Base-by-base conservation (phyloP, 495 filamentous ascomycete species). In the Penicillium argentinense region DNA sequence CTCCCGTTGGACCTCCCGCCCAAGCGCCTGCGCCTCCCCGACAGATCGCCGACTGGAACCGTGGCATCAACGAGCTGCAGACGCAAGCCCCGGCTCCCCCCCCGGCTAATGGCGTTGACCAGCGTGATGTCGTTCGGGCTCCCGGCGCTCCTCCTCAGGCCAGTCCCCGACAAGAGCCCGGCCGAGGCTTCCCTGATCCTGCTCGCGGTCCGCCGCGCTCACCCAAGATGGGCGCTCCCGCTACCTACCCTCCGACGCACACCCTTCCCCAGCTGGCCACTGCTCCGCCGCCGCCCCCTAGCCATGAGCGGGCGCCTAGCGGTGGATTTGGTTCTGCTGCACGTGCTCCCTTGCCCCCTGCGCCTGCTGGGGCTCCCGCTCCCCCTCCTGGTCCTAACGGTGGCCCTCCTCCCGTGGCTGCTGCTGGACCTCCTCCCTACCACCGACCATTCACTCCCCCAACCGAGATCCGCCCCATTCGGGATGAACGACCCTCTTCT, bases 401-500 rank as follows among this genome's bases (percentile, higher is more conserved):
- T 51, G 66, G 63, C 9, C 25, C 39, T 19, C 39, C 39, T 53
- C 66, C 73, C 43, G 57, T 66, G 52, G 65, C 70, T 53, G 69
- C 48, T 29, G 68, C 55, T 17, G 57, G 66, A 50, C 51, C 79
- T 42, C 77, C 81, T 42, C 74, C 81, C 13, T 85, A 83, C 59
- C 78, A 77, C 33, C 74, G 80, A 38, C 74, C 77, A 1, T 83
- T 82, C 52, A 93, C 86, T 57, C 91, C 91, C 28, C 81, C 86
- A 19, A 81, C 86, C 25, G 92, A 97, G 42, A 85, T 91, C 40
- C 83, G 89, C 36, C 89, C 91, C 0, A 82, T 95, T 57, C 80
- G 91, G 53, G 92, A 97, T 45, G 86, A 87, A 56, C 82, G 87
- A 22, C 85, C 88, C 53, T 82, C 89, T 12, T 96, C 93, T 9